phyloP scores from a whole-genome alignment of 2,329 filamentous ascomycete genomes.

The Penicillium psychrosexuale region DNA sequence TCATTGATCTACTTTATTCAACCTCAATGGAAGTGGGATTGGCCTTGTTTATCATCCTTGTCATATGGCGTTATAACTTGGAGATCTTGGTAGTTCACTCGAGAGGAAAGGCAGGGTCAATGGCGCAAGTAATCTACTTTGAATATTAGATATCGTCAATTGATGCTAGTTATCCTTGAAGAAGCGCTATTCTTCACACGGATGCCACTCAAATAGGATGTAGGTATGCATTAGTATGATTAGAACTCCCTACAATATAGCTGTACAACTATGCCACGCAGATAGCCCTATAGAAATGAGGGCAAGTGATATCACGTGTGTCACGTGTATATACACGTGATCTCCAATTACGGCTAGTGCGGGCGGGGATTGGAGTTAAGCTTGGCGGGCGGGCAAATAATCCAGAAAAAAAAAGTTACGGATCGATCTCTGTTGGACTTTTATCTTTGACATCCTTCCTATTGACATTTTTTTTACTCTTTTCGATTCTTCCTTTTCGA shows the following conservation, averaged over 20 bases:
- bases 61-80: neutral
- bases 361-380: constrained; percentile 24
- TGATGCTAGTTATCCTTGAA: neutral
- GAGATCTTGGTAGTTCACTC: neutral
- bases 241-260: too few species aligned
- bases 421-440: constrained; percentile 16
- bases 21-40: neutral
- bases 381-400: constrained; percentile 29
- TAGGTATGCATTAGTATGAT: neutral
- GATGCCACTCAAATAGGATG: neutral
- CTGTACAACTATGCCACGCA: neutral
- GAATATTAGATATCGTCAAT: neutral
- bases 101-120: neutral
- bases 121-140: neutral
- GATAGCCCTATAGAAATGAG: constrained; percentile 27
- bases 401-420: constrained; percentile 31
- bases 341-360: constrained; percentile 16
- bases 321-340: constrained; percentile 25
- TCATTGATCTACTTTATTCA: neutral
- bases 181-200: neutral
- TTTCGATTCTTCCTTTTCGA: constrained; percentile 7
- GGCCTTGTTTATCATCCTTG: too few species aligned
- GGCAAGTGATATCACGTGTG: constrained; percentile 3
- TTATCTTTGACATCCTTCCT: constrained; percentile 11
- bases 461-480: constrained; percentile 1